Evolutionary conservation across 163 green algal genomes (phyloP), one percentile per base, ranked within the genome.

Genomic region (Volvox carteri): DNA sequence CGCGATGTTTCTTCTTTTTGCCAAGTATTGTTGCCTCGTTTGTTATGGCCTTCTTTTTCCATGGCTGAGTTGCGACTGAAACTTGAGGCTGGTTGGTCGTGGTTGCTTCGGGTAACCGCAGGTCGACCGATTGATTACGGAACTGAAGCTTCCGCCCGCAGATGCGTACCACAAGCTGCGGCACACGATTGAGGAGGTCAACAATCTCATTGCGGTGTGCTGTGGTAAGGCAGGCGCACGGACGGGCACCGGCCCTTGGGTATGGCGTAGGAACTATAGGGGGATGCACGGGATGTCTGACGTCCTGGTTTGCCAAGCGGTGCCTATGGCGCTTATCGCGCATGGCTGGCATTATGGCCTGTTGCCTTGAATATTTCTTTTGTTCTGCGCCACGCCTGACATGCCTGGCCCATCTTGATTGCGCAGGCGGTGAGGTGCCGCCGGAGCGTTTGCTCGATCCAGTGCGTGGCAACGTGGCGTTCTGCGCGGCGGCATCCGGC

Each of bases 151-250:
- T 67, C 98, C 98, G 0, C 98, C 98, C 2, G 90, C 92, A 14
- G 98, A 99, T 88, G 98, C 98, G 1, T 99, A 99, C 92, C 95
- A 98, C 95, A 99, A 99, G 94, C 90, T 99, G 78, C 92, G 95
- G 37, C 97, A 99, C 95, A 98, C 95, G 39, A 97, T 99, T 28
- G 95, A 99, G 90, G 98, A 99, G 89, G 95, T 99, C 77, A 98
- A 98, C 87, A 84, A 91, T 1, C 78, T 97, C 35, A 93, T 99
- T 60, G 86, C 88, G 8, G 33, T 54, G 0, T 79, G 65, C 65
- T 87, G 35, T 68, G 81, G 81, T 87, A 73, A 4, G 81, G 8
- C 67, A 46, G 35, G 23, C 4, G 60, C 23, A 35, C 19, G 56
- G 56, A 23, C 14, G 9, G 56, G 56, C 9, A 8, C 56, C 19